phyloP scores from a whole-genome alignment of 345 rosid genomes.

The Camelina neglecta region DNA sequence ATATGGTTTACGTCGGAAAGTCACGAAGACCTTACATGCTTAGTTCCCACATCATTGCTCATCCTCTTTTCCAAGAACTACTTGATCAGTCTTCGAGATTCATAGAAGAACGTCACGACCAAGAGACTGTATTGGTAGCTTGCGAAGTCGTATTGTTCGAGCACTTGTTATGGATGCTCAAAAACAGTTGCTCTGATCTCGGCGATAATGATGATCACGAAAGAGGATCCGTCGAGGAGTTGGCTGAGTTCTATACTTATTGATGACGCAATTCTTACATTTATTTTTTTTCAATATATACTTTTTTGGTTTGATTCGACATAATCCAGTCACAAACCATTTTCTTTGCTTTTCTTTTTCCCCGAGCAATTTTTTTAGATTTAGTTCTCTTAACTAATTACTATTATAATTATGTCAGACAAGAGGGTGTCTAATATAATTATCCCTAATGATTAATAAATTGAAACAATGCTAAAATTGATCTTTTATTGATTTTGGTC shows the following conservation, averaged over 20 bases:
- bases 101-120: slow-evolving; percentile 30
- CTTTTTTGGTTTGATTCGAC: background rate
- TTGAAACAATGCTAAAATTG: background rate
- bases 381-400: background rate
- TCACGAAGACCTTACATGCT: slow-evolving; percentile 72
- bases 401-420: background rate
- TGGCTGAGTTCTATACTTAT: slow-evolving; percentile 68
- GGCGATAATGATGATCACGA: background rate
- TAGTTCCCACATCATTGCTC: slow-evolving; percentile 55
- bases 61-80: slow-evolving; percentile 82
- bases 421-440: slow-evolving; percentile 1
- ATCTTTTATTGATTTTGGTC: background rate
- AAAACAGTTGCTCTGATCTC: slow-evolving; percentile 40
- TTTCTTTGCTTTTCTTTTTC: slow-evolving; percentile 9
- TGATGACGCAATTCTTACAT: slow-evolving; percentile 19
- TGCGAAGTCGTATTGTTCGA: slow-evolving; percentile 94
- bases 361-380: background rate
- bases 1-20: slow-evolving; percentile 79
- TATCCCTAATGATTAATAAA: background rate
- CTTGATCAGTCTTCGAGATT: slow-evolving; percentile 57
- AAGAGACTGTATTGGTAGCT: slow-evolving; percentile 51
- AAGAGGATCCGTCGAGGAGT: slow-evolving; percentile 34
- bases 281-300: background rate
- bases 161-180: slow-evolving; percentile 94
- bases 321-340: slow-evolving; percentile 4